A percentile compares a stretch with the other conserved stretches of the same genome.
Conservation (phyloP, 1,284 basidiomycete species). For the Sanguinoderma infundibulare region DNA sequence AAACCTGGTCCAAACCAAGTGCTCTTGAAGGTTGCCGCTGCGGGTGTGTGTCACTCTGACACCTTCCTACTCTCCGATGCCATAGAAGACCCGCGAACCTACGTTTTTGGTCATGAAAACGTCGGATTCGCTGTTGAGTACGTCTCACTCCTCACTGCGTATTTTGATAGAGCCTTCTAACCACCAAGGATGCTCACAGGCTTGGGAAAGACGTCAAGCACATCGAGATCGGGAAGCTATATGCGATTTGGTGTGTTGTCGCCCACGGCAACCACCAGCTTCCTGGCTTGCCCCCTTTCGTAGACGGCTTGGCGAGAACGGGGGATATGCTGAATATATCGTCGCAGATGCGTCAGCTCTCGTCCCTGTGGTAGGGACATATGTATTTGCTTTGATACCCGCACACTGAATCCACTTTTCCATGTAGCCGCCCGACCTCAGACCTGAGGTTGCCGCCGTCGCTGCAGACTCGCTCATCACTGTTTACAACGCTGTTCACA, state of each 20-base stretch:
- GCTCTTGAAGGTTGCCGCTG: constrained; percentile 34
- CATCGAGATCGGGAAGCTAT: constrained; percentile 25
- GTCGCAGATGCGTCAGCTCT: constrained; percentile 25
- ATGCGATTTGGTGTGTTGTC: constrained; percentile 16
- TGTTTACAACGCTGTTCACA: constrained; percentile 31
- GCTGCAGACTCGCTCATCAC: constrained; percentile 33
- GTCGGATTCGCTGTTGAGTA: constrained; percentile 28
- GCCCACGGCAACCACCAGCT: not conserved
- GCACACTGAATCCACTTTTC: not conserved
- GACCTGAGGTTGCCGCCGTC: constrained; percentile 30
- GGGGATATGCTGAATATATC: constrained; percentile 30
- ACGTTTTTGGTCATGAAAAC: constrained; percentile 34
- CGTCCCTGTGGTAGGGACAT: constrained; percentile 23
- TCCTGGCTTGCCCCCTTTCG: constrained; percentile 12
- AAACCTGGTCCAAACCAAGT: constrained; percentile 29
- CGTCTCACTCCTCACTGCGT: not conserved
- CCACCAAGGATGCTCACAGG: not conserved
- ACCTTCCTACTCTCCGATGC: constrained; percentile 27
- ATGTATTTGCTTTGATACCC: not conserved
- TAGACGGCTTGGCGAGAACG: constrained; percentile 29
- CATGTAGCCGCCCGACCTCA: constrained; percentile 26
- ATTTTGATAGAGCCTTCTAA: not conserved
- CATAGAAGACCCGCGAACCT: constrained; percentile 25
- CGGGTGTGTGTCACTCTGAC: constrained; percentile 34
- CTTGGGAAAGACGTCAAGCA: constrained; percentile 18